A percentile compares a stretch with the other conserved stretches of the same genome.
Evolutionary conservation across 306 rosid genomes (phyloP).

Genomic region (Quercus parvula): DNA sequence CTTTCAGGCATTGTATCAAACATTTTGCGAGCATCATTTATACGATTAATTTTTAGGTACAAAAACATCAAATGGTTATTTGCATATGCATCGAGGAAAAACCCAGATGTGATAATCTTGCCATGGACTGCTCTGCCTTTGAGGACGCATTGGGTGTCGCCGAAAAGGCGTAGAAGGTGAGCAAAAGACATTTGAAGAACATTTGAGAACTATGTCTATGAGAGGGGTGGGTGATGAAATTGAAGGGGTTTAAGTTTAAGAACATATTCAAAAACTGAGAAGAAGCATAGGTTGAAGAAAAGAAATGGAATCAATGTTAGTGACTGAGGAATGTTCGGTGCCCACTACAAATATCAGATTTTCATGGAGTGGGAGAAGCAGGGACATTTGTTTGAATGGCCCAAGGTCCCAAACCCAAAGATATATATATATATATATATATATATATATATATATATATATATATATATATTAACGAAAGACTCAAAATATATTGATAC

Average conservation of each 20-base stretch:
- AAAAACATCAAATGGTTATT: background rate
- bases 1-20: background rate
- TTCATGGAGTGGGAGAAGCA: background rate
- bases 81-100: background rate
- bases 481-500: too few relatives aligned
- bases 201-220: background rate
- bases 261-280: background rate
- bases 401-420: too few relatives aligned
- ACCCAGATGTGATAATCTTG: conserved; percentile 1
- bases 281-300: background rate
- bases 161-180: background rate
- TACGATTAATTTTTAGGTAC: background rate
- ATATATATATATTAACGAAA: too few relatives aligned
- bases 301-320: background rate
- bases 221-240: background rate
- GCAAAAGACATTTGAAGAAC: background rate
- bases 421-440: too few relatives aligned
- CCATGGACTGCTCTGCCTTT: conserved; percentile 2
- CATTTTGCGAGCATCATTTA: background rate
- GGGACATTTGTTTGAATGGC: background rate
- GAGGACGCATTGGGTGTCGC: background rate
- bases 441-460: too few relatives aligned
- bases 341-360: too few relatives aligned
- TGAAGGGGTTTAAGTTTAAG: background rate
- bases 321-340: background rate